phyloP scores from a whole-genome alignment of 179 eudicot species.

The Vitellaria paradoxa region DNA sequence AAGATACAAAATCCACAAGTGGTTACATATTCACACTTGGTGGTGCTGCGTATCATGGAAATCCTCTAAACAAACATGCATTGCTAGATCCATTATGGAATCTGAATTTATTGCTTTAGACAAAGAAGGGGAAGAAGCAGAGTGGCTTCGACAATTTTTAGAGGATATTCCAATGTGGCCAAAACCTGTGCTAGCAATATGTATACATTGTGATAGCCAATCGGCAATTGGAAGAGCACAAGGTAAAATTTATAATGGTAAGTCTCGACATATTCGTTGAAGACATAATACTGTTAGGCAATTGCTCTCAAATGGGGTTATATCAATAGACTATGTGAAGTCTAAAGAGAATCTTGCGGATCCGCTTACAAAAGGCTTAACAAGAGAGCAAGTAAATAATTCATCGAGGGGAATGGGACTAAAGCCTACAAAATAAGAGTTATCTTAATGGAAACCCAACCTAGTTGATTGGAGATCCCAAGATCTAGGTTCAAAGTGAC shows the following conservation, averaged over 20 bases:
- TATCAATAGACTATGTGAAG: slow-evolving; percentile 3
- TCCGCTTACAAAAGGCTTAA: slow-evolving; percentile 5
- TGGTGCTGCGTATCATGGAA: neutral
- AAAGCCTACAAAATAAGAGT: neutral
- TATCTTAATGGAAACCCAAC: neutral
- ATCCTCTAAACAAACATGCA: neutral
- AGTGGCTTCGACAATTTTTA: slow-evolving; percentile 1
- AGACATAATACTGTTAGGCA: slow-evolving; percentile 9
- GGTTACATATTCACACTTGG: slow-evolving; percentile 19
- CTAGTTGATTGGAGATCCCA: neutral
- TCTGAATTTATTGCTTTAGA: slow-evolving; percentile 1
- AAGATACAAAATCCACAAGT: slow-evolving; percentile 22
- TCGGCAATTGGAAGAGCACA: slow-evolving; percentile 7
- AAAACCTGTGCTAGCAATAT: neutral
- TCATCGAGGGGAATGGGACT: slow-evolving; percentile 11
- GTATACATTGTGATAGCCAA: slow-evolving; percentile 1
- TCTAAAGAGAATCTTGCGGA: slow-evolving; percentile 3
- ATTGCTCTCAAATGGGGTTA: neutral
- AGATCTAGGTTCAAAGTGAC: neutral
- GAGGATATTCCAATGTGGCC: neutral
- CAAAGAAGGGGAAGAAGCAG: slow-evolving; percentile 6
- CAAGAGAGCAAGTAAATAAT: neutral
- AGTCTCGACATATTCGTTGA: slow-evolving; percentile 10
- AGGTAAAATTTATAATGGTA: neutral
- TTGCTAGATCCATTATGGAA: slow-evolving; percentile 3